A percentile compares a stretch with the other conserved stretches of the same genome.
phyloP scores from a whole-genome alignment of 1,139 yeast species.

The Blastobotrys persicus region DNA sequence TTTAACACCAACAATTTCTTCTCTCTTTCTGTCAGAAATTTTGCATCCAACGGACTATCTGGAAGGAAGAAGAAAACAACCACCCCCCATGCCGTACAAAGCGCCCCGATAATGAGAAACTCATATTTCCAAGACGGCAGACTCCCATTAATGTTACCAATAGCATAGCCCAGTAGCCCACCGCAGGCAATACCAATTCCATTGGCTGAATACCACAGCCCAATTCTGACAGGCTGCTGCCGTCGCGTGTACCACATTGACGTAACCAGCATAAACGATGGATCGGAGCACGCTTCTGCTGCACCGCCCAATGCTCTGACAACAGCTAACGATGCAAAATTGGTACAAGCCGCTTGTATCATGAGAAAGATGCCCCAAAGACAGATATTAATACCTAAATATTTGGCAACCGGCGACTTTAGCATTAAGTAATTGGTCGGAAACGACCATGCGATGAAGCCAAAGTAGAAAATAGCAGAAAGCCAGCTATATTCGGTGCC shows the following conservation, averaged over 20 bases:
- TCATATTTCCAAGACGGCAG: constrained; percentile 42
- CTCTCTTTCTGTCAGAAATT: constrained; percentile 52
- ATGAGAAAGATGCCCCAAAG: no score
- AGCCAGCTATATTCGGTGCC: constrained; percentile 51
- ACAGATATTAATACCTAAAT: no score
- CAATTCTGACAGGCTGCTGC: constrained; percentile 48
- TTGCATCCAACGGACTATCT: constrained; percentile 51
- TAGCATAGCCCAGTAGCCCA: constrained; percentile 36
- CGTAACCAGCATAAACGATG: constrained; percentile 53
- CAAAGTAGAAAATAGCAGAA: constrained; percentile 57
- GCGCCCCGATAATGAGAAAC: constrained; percentile 33
- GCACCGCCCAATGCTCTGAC: constrained; percentile 53
- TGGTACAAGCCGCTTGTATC: constrained; percentile 47
- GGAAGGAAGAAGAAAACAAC: constrained; percentile 49
- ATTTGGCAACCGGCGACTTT: no score
- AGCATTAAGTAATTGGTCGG: constrained; percentile 55
- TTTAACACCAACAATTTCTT: constrained; percentile 50
- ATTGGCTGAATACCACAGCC: constrained; percentile 24
- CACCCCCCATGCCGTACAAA: constrained; percentile 46
- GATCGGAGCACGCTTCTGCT: constrained; percentile 54
- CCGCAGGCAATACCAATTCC: constrained; percentile 40
- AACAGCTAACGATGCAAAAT: constrained; percentile 50
- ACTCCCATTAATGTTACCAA: constrained; percentile 42
- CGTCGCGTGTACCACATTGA: constrained; percentile 53
- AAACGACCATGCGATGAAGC: constrained; percentile 50